Evolutionary conservation across 2,329 filamentous ascomycete genomes (phyloP).

Genomic region (Colletotrichum sp.): DNA sequence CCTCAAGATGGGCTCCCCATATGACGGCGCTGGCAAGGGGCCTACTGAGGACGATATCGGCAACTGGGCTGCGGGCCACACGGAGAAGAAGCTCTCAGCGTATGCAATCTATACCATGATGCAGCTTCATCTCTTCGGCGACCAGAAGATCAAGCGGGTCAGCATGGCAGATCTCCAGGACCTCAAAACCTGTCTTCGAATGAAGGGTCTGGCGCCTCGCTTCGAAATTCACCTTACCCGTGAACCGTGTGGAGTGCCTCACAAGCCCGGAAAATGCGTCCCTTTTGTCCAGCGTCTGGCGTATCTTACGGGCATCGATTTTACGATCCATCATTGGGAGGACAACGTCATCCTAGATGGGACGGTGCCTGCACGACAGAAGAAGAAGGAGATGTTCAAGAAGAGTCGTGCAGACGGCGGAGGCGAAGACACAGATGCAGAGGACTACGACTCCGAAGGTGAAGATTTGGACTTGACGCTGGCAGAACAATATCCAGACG

Average conservation of each 20-base stretch:
- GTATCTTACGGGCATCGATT: neutral
- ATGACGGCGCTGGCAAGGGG: constrained; percentile 25
- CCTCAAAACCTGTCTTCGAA: neutral
- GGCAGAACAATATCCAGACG: accelerated
- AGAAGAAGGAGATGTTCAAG: neutral
- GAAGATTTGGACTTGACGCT: neutral
- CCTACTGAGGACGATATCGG: neutral
- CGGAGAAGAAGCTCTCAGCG: constrained; percentile 44
- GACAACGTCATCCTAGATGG: neutral
- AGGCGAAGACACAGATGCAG: neutral
- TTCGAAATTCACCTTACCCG: constrained; percentile 3
- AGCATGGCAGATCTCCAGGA: neutral
- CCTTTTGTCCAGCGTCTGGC: neutral
- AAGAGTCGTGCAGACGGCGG: neutral
- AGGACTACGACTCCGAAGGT: neutral
- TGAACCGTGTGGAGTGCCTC: neutral
- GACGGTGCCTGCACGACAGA: neutral
- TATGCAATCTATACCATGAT: constrained; percentile 35
- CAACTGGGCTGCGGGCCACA: constrained; percentile 34
- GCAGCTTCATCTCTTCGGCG: neutral
- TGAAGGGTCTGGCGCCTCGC: accelerated
- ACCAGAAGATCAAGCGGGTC: neutral
- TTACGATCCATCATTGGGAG: constrained; percentile 1
- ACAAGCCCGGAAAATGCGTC: neutral
- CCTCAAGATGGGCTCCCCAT: constrained; percentile 32